phyloP scores from a whole-genome alignment of 2,329 filamentous ascomycete genomes.

The Nemania diffusa region DNA sequence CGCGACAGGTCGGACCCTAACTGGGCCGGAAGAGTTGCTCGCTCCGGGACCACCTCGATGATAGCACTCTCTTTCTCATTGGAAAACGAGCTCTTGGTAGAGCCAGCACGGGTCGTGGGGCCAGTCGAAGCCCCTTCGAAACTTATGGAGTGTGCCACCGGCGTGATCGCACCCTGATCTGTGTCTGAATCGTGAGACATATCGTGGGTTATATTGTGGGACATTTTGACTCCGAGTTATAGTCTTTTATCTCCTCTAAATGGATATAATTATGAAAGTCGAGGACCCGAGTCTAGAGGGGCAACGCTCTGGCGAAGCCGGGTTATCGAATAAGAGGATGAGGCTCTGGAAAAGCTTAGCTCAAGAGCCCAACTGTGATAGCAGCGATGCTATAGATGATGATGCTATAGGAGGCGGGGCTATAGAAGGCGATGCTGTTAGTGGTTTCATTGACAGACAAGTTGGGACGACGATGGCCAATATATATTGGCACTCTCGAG shows the following conservation, averaged over 20 bases:
- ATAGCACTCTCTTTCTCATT: conserved; percentile 32
- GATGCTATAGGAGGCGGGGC: not conserved
- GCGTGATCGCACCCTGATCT: conserved; percentile 32
- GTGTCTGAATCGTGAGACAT: conserved; percentile 26
- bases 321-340: not conserved
- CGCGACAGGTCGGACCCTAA: conserved; percentile 42
- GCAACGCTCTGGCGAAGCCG: not conserved
- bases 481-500: conserved; percentile 10
- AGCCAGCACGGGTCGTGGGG: conserved; percentile 37
- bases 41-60: conserved; percentile 25
- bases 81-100: conserved; percentile 36
- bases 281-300: not conserved
- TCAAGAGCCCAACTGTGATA: not conserved
- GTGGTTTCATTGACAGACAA: not conserved
- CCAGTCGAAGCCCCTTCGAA: conserved; percentile 37
- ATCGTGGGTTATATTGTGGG: conserved; percentile 32
- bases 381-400: not conserved
- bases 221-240: conserved; percentile 32
- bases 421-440: not conserved
- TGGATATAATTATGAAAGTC: not conserved
- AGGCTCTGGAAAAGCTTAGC: not conserved
- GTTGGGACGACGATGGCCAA: not conserved
- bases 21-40: conserved; percentile 42
- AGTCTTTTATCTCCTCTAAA: not conserved
- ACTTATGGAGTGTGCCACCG: conserved; percentile 33